A percentile compares a stretch with the other conserved stretches of the same genome.
Conservation (phyloP, 2,329 filamentous ascomycete species). For the Eutypella sp. region DNA sequence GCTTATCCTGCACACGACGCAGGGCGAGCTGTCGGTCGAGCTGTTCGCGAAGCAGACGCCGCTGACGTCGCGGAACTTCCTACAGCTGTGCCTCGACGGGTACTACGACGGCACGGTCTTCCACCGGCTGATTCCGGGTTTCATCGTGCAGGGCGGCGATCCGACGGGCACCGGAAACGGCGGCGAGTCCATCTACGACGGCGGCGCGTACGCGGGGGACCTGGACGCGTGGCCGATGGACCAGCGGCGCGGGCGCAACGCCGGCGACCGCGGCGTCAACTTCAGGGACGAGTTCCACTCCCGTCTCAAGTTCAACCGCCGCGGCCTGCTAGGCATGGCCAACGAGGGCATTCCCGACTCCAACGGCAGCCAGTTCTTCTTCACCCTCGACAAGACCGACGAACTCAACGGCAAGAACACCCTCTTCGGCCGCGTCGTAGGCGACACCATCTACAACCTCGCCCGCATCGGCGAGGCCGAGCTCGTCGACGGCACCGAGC, state of each 20-base stretch:
- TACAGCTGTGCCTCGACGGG: constrained; percentile 89
- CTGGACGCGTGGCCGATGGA: constrained; percentile 70
- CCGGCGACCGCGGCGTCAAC: constrained; percentile 53
- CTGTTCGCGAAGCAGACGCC: constrained; percentile 94
- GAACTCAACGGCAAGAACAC: constrained; percentile 90
- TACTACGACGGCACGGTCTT: constrained; percentile 95
- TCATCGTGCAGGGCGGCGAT: constrained; percentile 92
- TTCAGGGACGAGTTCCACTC: constrained; percentile 87
- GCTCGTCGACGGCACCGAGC: constrained; percentile 70
- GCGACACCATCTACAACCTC: constrained; percentile 93
- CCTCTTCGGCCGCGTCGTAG: constrained; percentile 84
- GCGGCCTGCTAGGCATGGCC: constrained; percentile 92
- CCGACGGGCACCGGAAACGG: constrained; percentile 89
- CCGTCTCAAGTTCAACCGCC: constrained; percentile 84
- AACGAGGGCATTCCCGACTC: constrained; percentile 73
- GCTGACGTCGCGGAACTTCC: constrained; percentile 87
- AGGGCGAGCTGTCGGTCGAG: constrained; percentile 84
- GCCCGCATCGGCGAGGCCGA: constrained; percentile 90
- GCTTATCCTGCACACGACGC: constrained; percentile 82
- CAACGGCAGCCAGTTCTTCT: constrained; percentile 96
- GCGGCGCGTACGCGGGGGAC: constrained; percentile 68
- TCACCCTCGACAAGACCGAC: constrained; percentile 79
- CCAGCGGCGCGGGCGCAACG: constrained; percentile 56
- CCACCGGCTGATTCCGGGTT: constrained; percentile 85
- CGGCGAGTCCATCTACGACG: constrained; percentile 87